phyloP scores from a whole-genome alignment of 2,329 filamentous ascomycete species.

The Fonsecaea monophora region DNA sequence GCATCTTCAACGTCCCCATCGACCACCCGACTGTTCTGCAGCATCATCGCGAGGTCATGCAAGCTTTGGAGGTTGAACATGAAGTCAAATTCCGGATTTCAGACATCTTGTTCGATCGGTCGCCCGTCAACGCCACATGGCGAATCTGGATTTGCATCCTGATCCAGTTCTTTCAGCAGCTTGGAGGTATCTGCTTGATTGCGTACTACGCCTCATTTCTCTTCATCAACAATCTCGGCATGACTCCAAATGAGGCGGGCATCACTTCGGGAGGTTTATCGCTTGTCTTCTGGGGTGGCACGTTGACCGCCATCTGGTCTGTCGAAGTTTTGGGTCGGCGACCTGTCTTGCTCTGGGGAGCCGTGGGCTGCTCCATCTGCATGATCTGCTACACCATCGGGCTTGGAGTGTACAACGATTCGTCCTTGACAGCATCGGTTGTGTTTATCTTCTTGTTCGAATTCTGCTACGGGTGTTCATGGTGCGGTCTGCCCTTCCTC shows the following conservation, averaged over 20 bases:
- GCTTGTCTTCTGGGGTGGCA: slow-evolving; percentile 19
- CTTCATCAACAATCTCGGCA: slow-evolving; percentile 32
- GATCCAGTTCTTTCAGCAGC: slow-evolving; percentile 25
- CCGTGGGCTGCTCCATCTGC: neutral
- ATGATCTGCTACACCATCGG: slow-evolving; percentile 23
- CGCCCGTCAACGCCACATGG: slow-evolving; percentile 19
- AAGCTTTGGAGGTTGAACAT: slow-evolving; percentile 1
- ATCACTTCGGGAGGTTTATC: slow-evolving; percentile 8
- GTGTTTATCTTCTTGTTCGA: slow-evolving; percentile 22
- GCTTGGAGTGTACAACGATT: slow-evolving; percentile 12
- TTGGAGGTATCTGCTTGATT: slow-evolving; percentile 15
- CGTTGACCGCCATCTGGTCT: slow-evolving; percentile 15
- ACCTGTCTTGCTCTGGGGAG: slow-evolving; percentile 9
- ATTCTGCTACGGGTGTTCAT: slow-evolving; percentile 20
- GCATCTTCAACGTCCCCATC: slow-evolving; percentile 12
- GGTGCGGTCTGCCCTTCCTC: slow-evolving; percentile 13
- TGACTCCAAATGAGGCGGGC: slow-evolving; percentile 25
- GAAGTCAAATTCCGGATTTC: slow-evolving; percentile 2
- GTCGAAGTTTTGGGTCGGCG: slow-evolving; percentile 16
- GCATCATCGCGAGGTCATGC: slow-evolving; percentile 5
- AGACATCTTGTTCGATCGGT: slow-evolving; percentile 18
- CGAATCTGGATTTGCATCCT: slow-evolving; percentile 18
- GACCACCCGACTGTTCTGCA: slow-evolving; percentile 5
- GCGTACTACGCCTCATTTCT: slow-evolving; percentile 34
- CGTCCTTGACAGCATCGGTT: slow-evolving; percentile 8